Conservation (phyloP, 345 rosid genomes). For the Salix purpurea region DNA sequence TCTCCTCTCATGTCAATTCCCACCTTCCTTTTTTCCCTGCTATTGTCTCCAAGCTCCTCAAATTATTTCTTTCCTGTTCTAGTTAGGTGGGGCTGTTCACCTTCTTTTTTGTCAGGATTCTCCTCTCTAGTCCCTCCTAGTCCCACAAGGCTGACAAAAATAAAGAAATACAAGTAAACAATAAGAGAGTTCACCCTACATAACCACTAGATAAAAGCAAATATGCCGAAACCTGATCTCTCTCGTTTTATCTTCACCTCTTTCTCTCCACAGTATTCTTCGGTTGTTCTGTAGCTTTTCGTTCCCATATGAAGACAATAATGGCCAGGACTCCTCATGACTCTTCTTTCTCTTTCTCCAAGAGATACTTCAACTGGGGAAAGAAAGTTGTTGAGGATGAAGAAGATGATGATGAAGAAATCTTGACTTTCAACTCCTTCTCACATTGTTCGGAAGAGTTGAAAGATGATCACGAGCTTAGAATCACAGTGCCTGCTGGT, state of each 20-base stretch:
- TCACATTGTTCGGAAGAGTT: constrained; percentile 32
- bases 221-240: not conserved
- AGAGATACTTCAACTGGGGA: constrained; percentile 76
- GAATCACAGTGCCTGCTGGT: constrained; percentile 23
- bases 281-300: not conserved
- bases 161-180: not conserved
- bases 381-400: constrained; percentile 62
- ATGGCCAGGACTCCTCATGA: constrained; percentile 63
- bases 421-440: constrained; percentile 34
- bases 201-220: not conserved
- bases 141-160: constrained; percentile 29
- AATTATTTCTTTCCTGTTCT: constrained; percentile 17
- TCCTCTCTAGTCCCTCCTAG: constrained; percentile 16
- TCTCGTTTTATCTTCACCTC: not conserved
- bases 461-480: constrained; percentile 20
- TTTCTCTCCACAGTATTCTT: not conserved
- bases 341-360: constrained; percentile 85
- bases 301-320: constrained; percentile 61
- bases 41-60: constrained; percentile 12
- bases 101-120: constrained; percentile 47
- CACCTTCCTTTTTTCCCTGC: constrained; percentile 1
- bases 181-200: constrained; percentile 16
- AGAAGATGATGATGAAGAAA: constrained; percentile 42
- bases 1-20: constrained; percentile 13
- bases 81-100: constrained; percentile 83